These are phyloP conservation scores for Globisporangium solare DNA, from an alignment of 352 stramenopile genomes.

Conservation along the genomic window DNA sequence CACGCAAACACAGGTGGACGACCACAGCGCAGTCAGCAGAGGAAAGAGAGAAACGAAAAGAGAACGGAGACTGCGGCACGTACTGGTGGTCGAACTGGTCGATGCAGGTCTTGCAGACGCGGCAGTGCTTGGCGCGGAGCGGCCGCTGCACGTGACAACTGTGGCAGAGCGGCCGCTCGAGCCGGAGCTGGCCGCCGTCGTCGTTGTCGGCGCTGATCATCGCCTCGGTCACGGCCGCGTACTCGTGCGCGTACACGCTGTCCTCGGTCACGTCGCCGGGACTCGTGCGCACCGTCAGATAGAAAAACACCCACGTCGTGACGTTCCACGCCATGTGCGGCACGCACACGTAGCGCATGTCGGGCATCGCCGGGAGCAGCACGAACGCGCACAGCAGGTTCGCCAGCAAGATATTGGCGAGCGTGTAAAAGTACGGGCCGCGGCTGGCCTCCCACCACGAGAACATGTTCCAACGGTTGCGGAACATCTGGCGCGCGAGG, in stretches of 20 bases:
- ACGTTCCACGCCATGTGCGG: slow-evolving; percentile 57
- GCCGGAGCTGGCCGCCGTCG: slow-evolving; percentile 2
- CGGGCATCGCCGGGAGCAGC: slow-evolving; percentile 53
- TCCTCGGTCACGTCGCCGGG: slow-evolving; percentile 46
- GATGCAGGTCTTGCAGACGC: slow-evolving; percentile 92
- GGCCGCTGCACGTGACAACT: slow-evolving; percentile 78
- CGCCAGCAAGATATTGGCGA: slow-evolving; percentile 42
- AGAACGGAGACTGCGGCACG: slow-evolving; percentile 27
- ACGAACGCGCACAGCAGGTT: slow-evolving; percentile 41
- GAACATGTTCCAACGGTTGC: slow-evolving; percentile 55
- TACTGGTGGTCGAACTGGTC: slow-evolving; percentile 98
- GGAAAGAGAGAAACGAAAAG: too few species aligned
- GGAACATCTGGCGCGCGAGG: slow-evolving; percentile 35
- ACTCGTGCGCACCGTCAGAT: slow-evolving; percentile 46
- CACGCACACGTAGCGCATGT: slow-evolving; percentile 51
- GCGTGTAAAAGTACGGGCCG: slow-evolving; percentile 63
- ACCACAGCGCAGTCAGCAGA: too few species aligned
- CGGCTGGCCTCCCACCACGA: slow-evolving; percentile 56
- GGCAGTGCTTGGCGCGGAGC: slow-evolving; percentile 78
- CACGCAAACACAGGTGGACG: too few species aligned
- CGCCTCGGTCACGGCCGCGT: slow-evolving; percentile 53
- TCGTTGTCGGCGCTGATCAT: slow-evolving; percentile 24
- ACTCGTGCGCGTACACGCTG: slow-evolving; percentile 33
- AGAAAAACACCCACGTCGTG: slow-evolving; percentile 65
- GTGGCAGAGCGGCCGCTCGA: slow-evolving; percentile 77